phyloP scores from a whole-genome alignment of 2,329 filamentous ascomycete species.

The Xylariaceae sp. region DNA sequence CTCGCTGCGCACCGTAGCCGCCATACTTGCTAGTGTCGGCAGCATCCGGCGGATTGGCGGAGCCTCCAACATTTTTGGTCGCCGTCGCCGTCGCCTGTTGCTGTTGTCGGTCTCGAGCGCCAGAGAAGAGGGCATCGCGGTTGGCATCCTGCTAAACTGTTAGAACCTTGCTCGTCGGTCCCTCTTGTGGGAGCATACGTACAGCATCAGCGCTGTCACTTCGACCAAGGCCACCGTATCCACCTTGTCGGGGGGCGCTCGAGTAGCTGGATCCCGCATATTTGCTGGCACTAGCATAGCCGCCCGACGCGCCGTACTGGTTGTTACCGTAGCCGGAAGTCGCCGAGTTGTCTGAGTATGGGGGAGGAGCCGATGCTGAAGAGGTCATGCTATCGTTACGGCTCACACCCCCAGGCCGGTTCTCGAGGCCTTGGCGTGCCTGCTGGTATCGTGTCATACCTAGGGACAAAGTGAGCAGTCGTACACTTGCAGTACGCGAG shows the following conservation, averaged over 20 bases:
- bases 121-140: conserved; percentile 57
- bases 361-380: conserved; percentile 33
- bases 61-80: conserved; percentile 2
- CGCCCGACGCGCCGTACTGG: conserved; percentile 33
- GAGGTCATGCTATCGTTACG: conserved; percentile 25
- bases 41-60: conserved; percentile 14
- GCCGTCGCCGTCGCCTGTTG: conserved; percentile 12
- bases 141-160: conserved; percentile 39
- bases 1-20: conserved; percentile 61
- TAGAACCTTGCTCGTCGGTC: not conserved
- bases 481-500: not conserved
- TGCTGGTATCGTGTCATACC: conserved; percentile 40
- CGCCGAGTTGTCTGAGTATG: conserved; percentile 28
- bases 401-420: conserved; percentile 28
- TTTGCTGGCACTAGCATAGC: conserved; percentile 48
- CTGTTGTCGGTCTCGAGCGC: conserved; percentile 28
- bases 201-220: conserved; percentile 37
- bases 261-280: conserved; percentile 41
- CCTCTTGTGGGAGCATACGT: not conserved
- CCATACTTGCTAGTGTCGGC: conserved; percentile 35
- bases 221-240: conserved; percentile 56
- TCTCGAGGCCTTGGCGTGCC: conserved; percentile 35
- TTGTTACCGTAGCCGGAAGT: conserved; percentile 28
- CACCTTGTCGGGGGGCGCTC: conserved; percentile 42
- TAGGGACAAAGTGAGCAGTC: not conserved